A percentile compares a stretch with the other conserved stretches of the same genome.
phyloP scores from a whole-genome alignment of 345 rosid genomes.

The Rhodomyrtus tomentosa region DNA sequence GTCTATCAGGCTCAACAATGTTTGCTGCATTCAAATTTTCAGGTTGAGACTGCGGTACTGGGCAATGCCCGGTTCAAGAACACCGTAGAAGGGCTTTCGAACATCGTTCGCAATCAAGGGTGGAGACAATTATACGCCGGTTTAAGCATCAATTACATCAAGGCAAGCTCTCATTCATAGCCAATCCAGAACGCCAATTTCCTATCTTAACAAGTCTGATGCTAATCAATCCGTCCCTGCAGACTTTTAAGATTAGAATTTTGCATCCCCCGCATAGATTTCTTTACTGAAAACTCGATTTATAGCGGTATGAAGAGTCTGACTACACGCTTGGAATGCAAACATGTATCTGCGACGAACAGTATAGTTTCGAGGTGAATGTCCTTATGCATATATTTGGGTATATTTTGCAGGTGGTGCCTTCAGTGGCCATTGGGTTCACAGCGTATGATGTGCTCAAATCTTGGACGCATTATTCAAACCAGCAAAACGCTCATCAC shows the following conservation, averaged over 20 bases:
- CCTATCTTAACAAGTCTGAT: neutral
- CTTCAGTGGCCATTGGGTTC: conserved; percentile 93
- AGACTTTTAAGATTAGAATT: neutral
- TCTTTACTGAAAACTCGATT: neutral
- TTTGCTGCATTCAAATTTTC: neutral
- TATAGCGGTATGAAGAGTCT: neutral
- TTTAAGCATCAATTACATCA: conserved; percentile 80
- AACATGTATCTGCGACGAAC: neutral
- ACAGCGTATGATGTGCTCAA: conserved; percentile 76
- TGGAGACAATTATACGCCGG: conserved; percentile 94
- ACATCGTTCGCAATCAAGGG: conserved; percentile 62
- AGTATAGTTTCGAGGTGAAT: neutral
- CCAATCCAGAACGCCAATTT: neutral
- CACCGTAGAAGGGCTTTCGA: conserved; percentile 51
- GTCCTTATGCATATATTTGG: neutral
- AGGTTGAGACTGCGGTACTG: conserved; percentile 56
- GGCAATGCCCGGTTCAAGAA: conserved; percentile 45
- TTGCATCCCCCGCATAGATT: neutral
- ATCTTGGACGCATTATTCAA: conserved; percentile 48
- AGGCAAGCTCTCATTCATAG: conserved; percentile 22
- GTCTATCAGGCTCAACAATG: neutral
- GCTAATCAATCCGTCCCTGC: neutral
- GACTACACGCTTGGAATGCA: neutral
- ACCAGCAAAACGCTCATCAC: neutral
- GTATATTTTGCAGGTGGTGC: conserved; percentile 50